Conservation (phyloP, 1,284 basidiomycete genomes). For the Cutaneotrichosporon spelunceum region DNA sequence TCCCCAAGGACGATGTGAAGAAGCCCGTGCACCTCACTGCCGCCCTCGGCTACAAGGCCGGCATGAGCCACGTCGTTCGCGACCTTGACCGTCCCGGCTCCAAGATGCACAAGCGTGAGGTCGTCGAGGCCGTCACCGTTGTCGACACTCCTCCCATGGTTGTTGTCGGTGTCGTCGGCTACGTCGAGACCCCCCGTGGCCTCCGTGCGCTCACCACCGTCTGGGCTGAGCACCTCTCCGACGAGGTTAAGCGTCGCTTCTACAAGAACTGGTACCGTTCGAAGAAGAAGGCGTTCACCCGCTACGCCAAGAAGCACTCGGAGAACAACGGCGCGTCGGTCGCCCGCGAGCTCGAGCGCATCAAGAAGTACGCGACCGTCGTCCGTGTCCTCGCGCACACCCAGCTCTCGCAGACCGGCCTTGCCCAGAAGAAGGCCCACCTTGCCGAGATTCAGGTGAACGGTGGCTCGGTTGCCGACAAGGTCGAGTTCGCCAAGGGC, state of each 20-base stretch:
- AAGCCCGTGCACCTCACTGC: conserved; percentile 99
- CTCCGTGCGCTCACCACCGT: conserved; percentile 76
- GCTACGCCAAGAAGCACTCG: conserved; percentile 95
- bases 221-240: conserved; percentile 64
- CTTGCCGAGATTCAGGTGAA: conserved; percentile 99
- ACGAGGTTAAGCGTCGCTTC: conserved; percentile 96
- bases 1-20: conserved; percentile 99
- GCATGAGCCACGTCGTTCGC: conserved; percentile 99
- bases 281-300: conserved; percentile 99
- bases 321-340: conserved; percentile 91
- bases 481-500: conserved; percentile 93
- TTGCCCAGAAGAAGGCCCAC: conserved; percentile 99
- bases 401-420: conserved; percentile 95
- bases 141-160: conserved; percentile 98
- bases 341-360: conserved; percentile 95
- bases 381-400: conserved; percentile 99
- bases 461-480: conserved; percentile 94
- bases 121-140: conserved; percentile 96
- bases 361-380: conserved; percentile 99
- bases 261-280: conserved; percentile 99
- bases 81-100: conserved; percentile 99
- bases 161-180: conserved; percentile 97
- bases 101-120: conserved; percentile 99
- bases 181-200: conserved; percentile 99
- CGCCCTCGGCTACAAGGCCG: conserved; percentile 99